phyloP scores from a whole-genome alignment of 129 eudicot species.

The Sambucus nigra region DNA sequence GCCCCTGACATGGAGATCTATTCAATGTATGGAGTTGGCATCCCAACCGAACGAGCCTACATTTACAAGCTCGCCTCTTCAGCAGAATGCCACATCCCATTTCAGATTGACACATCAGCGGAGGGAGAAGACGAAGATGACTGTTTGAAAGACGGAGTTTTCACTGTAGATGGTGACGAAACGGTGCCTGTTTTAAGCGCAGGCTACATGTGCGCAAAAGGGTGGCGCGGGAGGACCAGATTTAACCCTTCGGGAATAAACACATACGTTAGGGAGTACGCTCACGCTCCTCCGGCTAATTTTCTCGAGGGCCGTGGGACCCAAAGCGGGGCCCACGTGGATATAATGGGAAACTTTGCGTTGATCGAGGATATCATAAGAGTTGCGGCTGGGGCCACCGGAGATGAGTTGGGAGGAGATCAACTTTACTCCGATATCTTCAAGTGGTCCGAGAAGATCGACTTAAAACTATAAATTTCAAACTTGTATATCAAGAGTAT shows the following conservation, averaged over 20 bases:
- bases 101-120: conserved; percentile 76
- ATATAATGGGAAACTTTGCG: conserved; percentile 93
- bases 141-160: conserved; percentile 68
- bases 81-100: conserved; percentile 83
- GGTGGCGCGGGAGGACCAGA: conserved; percentile 96
- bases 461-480: conserved; percentile 25
- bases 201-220: conserved; percentile 94
- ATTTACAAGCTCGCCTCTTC: conserved; percentile 52
- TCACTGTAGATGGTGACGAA: conserved; percentile 77
- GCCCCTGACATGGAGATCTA: conserved; percentile 97
- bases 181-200: conserved; percentile 88
- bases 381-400: conserved; percentile 83
- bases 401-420: conserved; percentile 93
- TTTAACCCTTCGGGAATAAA: conserved; percentile 83
- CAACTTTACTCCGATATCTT: conserved; percentile 71
- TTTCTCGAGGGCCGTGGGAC: conserved; percentile 93
- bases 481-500: too few species aligned
- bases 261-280: conserved; percentile 65
- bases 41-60: conserved; percentile 88
- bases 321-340: conserved; percentile 94
- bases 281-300: conserved; percentile 88
- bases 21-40: conserved; percentile 88
- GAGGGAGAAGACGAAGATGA: conserved; percentile 36
- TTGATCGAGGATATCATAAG: conserved; percentile 81
- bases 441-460: conserved; percentile 77